A percentile compares a stretch with the other conserved stretches of the same genome.
Evolutionary conservation across 768 basidiomycete genomes (phyloP).

Genomic region (Multifurca ochricompacta): DNA sequence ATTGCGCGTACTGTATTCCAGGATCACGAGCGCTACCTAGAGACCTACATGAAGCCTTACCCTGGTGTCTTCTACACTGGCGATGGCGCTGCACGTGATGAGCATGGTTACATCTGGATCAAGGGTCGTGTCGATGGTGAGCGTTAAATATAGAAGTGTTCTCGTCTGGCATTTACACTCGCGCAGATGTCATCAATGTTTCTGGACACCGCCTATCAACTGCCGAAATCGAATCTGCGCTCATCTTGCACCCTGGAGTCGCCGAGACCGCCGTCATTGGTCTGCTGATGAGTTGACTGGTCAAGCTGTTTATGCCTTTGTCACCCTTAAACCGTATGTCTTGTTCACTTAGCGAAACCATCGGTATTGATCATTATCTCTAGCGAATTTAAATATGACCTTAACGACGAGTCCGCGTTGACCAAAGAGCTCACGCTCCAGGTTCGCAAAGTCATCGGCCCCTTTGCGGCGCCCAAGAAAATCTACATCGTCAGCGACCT

Average conservation of each 20-base stretch:
- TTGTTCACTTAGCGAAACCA: not conserved
- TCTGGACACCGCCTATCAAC: conserved; percentile 96
- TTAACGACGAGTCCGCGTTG: conserved; percentile 58
- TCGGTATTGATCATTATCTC: not conserved
- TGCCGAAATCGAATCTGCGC: conserved; percentile 94
- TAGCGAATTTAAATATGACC: conserved; percentile 76
- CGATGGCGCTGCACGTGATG: conserved; percentile 90
- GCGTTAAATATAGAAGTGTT: conserved; percentile 21
- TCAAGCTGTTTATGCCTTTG: conserved; percentile 91
- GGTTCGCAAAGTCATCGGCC: conserved; percentile 96
- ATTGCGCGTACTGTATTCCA: conserved; percentile 88
- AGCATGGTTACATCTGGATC: conserved; percentile 98
- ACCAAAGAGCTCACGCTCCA: conserved; percentile 87
- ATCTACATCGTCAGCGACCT: conserved; percentile 76
- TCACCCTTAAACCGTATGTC: conserved; percentile 86
- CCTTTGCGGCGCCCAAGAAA: conserved; percentile 96
- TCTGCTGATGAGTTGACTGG: conserved; percentile 80
- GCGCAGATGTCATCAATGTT: conserved; percentile 94
- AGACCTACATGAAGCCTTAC: conserved; percentile 80
- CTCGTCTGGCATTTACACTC: not conserved
- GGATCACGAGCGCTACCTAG: conserved; percentile 83
- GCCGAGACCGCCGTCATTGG: conserved; percentile 96
- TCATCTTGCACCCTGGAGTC: conserved; percentile 91
- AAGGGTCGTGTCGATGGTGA: conserved; percentile 91
- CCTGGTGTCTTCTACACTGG: conserved; percentile 95